phyloP scores from a whole-genome alignment of 306 rosid genomes.

The Ochetophila trinervis region DNA sequence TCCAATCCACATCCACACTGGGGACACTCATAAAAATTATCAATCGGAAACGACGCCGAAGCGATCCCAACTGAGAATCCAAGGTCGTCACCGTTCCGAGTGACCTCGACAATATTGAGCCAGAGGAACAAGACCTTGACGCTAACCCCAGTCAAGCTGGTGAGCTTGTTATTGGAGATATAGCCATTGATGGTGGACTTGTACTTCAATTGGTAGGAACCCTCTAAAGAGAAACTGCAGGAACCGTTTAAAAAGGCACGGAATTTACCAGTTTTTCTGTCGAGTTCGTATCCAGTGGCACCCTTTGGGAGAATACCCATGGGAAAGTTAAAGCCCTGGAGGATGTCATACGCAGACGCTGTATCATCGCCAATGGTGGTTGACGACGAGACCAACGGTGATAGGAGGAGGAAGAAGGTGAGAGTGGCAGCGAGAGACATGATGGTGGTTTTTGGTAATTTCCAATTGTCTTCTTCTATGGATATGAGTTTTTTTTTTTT shows the following conservation, averaged over 20 bases:
- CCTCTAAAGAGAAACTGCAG: slow-evolving; percentile 71
- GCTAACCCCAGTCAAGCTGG: slow-evolving; percentile 58
- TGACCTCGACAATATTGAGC: slow-evolving; percentile 73
- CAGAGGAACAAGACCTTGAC: slow-evolving; percentile 75
- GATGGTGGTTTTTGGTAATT: neutral
- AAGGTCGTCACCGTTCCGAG: slow-evolving; percentile 47
- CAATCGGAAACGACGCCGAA: slow-evolving; percentile 64
- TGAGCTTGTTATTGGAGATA: slow-evolving; percentile 45
- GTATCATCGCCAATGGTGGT: neutral
- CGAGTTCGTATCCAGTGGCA: slow-evolving; percentile 43
- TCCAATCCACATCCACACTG: slow-evolving; percentile 74
- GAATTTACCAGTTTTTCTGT: slow-evolving; percentile 45
- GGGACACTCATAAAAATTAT: slow-evolving; percentile 68
- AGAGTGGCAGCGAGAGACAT: slow-evolving; percentile 32
- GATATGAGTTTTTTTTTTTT: too few species aligned
- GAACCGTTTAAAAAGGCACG: slow-evolving; percentile 50
- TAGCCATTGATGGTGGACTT: slow-evolving; percentile 59
- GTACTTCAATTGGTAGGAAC: slow-evolving; percentile 61
- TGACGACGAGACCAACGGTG: slow-evolving; percentile 25
- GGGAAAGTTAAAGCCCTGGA: slow-evolving; percentile 54
- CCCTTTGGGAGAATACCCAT: slow-evolving; percentile 74
- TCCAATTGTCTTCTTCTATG: neutral
- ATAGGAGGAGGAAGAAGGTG: slow-evolving; percentile 28
- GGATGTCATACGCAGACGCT: slow-evolving; percentile 51
- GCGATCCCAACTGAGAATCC: slow-evolving; percentile 76